phyloP scores from a whole-genome alignment of 2,329 filamentous ascomycete genomes.

The Penicillium aurantiogriseum region DNA sequence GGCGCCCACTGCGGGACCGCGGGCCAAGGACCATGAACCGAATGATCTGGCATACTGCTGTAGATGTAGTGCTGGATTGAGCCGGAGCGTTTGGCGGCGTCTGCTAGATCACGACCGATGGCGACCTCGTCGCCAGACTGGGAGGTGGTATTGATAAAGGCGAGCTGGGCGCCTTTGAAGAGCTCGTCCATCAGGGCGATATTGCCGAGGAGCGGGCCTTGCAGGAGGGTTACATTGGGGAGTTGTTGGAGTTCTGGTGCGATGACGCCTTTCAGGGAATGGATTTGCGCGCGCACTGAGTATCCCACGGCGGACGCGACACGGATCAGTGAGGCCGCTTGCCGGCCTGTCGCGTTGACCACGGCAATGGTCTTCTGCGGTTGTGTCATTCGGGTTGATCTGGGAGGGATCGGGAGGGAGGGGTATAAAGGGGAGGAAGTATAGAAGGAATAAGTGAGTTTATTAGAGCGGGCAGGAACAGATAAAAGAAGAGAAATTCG shows the following conservation, averaged over 20 bases:
- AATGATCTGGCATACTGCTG: slow-evolving; percentile 95
- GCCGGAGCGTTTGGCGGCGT: slow-evolving; percentile 79
- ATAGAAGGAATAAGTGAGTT: slow-evolving; percentile 1
- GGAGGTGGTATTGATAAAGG: slow-evolving; percentile 97
- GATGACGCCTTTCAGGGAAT: slow-evolving; percentile 81
- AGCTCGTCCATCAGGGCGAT: slow-evolving; percentile 70
- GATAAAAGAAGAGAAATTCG: slow-evolving; percentile 23
- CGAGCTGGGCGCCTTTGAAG: slow-evolving; percentile 79
- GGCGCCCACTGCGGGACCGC: slow-evolving; percentile 85
- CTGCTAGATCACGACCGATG: slow-evolving; percentile 83
- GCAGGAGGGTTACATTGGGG: slow-evolving; percentile 73
- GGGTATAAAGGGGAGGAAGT: slow-evolving; percentile 3
- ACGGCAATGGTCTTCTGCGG: slow-evolving; percentile 79
- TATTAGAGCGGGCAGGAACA: slow-evolving; percentile 12
- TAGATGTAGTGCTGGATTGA: slow-evolving; percentile 87
- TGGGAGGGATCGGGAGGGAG: slow-evolving; percentile 2
- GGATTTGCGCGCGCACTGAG: slow-evolving; percentile 86
- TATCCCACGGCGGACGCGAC: slow-evolving; percentile 93
- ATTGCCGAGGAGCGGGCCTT: slow-evolving; percentile 68
- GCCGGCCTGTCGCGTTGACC: slow-evolving; percentile 92
- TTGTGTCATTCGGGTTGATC: slow-evolving; percentile 40
- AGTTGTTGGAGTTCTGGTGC: slow-evolving; percentile 80
- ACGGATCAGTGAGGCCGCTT: slow-evolving; percentile 91
- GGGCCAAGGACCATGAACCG: slow-evolving; percentile 77
- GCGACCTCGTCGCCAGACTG: slow-evolving; percentile 85